Base-by-base conservation (phyloP, 1,284 basidiomycete species). In the Sanguinoderma infundibulare region DNA sequence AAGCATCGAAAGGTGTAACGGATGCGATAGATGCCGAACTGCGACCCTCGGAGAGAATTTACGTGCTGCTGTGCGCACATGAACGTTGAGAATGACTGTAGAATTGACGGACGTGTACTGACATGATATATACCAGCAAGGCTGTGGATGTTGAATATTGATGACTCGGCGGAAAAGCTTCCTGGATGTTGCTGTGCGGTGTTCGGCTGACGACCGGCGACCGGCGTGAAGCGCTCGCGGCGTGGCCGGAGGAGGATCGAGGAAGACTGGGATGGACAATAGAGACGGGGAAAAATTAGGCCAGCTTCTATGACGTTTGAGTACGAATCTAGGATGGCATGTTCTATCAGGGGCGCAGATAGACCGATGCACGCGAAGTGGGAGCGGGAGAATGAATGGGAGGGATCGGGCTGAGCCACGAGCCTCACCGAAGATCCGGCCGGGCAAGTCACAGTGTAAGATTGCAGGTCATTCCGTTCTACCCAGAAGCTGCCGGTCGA, bases 401-500 rank as follows among this genome's bases (percentile, higher is more conserved):
- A 42, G 40, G 20, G 22, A 24, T 24, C 20, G 9, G 9, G 10
- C 40, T 4, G 26, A 44, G 22, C 46, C 20, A 53, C 52, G 57
- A 39, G 50, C 30, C 42, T 46, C 26, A 57, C 60, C 53, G 62
- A 64, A 64, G 65, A 64, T 67, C 65, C 65, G 65, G 65, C 65
- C 65, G 65, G 60, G 38, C 2, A 26, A 51, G 55, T 56, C 52
- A 30, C 49, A 62, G 60, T 24, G 40, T 12, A 24, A 44, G 40
- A 24, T 44, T 44, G 49, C 52, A 55, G 61, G 61, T 64, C 61
- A 44, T 53, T n/a, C n/a, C n/a, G n/a, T n/a, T n/a, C n/a, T n/a
- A n/a, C n/a, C n/a, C n/a, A n/a, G n/a, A n/a, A n/a, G n/a, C n/a
- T n/a, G n/a, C n/a, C n/a, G n/a, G n/a, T n/a, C n/a, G 49, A 20